Conservation (phyloP, 129 eudicot species). For the Escallonia herrerae region DNA sequence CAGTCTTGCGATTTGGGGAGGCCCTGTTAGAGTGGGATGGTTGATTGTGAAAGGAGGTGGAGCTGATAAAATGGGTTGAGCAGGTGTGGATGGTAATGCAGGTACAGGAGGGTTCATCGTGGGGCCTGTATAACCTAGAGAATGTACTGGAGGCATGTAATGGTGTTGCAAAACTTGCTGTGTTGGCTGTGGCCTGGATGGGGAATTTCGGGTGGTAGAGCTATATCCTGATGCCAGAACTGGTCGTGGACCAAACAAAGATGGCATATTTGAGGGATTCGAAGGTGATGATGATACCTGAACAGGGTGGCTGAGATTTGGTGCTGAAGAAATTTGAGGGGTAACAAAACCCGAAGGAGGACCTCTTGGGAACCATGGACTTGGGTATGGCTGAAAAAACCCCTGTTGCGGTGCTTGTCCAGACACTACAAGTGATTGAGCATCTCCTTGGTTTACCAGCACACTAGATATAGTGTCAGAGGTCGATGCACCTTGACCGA, state of each 20-base stretch:
- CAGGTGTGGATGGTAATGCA: slow-evolving; percentile 13
- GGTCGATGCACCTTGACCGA: slow-evolving; percentile 33
- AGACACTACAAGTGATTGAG: slow-evolving; percentile 36
- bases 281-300: slow-evolving; percentile 37
- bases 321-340: slow-evolving; percentile 30
- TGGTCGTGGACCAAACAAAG: slow-evolving; percentile 43
- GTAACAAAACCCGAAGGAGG: slow-evolving; percentile 33
- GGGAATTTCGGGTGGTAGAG: slow-evolving; percentile 20
- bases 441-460: slow-evolving; percentile 29
- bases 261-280: slow-evolving; percentile 32
- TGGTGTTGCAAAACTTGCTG: slow-evolving; percentile 33
- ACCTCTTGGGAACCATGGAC: slow-evolving; percentile 52
- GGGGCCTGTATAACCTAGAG: slow-evolving; percentile 24
- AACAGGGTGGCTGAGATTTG: slow-evolving; percentile 14
- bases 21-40: slow-evolving; percentile 22
- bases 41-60: slow-evolving; percentile 20
- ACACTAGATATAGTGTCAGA: slow-evolving; percentile 14
- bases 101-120: slow-evolving; percentile 26
- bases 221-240: slow-evolving; percentile 26
- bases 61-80: slow-evolving; percentile 16
- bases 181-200: slow-evolving; percentile 33
- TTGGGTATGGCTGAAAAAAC: slow-evolving; percentile 51
- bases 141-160: slow-evolving; percentile 28
- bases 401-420: slow-evolving; percentile 32
- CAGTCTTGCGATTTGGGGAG: slow-evolving; percentile 25